A percentile compares a stretch with the other conserved stretches of the same genome.
Evolutionary conservation across 2,329 filamentous ascomycete species (phyloP).

Genomic region (Aspergillus nomiae): DNA sequence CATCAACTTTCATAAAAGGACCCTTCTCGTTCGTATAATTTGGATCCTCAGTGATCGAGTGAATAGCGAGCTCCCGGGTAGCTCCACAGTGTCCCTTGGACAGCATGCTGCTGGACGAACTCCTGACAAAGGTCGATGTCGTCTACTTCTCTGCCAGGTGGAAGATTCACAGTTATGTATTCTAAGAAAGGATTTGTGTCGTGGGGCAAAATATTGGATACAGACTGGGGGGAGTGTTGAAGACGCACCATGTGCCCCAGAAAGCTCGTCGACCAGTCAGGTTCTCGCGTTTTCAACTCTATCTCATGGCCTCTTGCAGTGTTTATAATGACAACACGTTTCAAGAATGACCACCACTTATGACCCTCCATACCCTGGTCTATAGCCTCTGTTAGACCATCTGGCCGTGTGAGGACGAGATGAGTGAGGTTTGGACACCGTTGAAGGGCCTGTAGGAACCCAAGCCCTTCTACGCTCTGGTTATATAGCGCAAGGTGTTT

Average conservation of each 20-base stretch:
- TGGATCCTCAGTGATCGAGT: neutral
- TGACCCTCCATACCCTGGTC: neutral
- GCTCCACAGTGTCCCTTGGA: neutral
- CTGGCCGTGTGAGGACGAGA: conserved; percentile 15
- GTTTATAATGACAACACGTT: neutral
- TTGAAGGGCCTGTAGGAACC: conserved; percentile 11
- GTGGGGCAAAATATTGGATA: neutral
- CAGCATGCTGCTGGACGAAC: neutral
- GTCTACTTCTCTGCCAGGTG: neutral
- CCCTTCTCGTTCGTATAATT: neutral
- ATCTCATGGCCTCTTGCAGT: neutral
- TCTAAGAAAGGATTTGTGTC: neutral
- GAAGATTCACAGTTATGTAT: neutral
- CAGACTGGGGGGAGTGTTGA: neutral
- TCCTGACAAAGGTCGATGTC: neutral
- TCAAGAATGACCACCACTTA: neutral
- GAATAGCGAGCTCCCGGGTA: neutral
- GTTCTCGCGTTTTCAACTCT: neutral
- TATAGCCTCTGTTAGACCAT: conserved; percentile 4
- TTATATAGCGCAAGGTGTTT: conserved; percentile 16
- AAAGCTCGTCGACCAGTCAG: neutral
- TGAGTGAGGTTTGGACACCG: conserved; percentile 15
- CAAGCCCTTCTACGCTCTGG: conserved; percentile 7
- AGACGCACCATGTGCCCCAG: neutral
- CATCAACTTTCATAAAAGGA: neutral